Conservation (phyloP, 2,329 filamentous ascomycete species). For the Biscogniauxia sp. region DNA sequence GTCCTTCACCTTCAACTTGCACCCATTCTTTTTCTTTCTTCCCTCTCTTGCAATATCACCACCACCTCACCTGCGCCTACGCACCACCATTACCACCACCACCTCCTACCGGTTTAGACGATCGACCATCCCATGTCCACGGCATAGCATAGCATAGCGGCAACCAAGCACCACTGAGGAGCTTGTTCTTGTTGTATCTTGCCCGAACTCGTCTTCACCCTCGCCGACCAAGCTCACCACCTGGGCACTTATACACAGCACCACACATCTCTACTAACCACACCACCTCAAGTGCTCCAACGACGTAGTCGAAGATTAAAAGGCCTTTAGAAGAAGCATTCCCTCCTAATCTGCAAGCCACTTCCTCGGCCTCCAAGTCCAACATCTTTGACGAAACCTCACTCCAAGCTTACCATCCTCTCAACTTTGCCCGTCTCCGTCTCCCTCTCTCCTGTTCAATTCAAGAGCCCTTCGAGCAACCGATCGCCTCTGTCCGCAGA, state of each 20-base stretch:
- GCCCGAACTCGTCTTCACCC: neutral
- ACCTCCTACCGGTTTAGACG: neutral
- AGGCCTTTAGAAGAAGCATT: neutral
- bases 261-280: too few species aligned
- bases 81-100: too few species aligned
- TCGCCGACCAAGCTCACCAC: neutral
- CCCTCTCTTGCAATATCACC: too few species aligned
- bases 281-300: too few species aligned
- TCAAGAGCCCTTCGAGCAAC: conserved; percentile 3
- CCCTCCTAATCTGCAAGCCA: neutral
- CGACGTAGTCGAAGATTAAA: neutral
- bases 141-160: conserved; percentile 19
- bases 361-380: conserved; percentile 7
- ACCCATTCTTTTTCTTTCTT: neutral
- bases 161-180: neutral
- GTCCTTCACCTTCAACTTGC: neutral
- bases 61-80: too few species aligned
- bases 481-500: neutral
- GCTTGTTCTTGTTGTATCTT: neutral
- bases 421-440: neutral
- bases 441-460: neutral
- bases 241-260: too few species aligned
- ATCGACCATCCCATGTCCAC: conserved; percentile 18
- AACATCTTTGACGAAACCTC: conserved; percentile 12
- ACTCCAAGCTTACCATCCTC: neutral